Evolutionary conservation across 148 eudicot species (phyloP).

Genomic region (Vaccinium darrowii): DNA sequence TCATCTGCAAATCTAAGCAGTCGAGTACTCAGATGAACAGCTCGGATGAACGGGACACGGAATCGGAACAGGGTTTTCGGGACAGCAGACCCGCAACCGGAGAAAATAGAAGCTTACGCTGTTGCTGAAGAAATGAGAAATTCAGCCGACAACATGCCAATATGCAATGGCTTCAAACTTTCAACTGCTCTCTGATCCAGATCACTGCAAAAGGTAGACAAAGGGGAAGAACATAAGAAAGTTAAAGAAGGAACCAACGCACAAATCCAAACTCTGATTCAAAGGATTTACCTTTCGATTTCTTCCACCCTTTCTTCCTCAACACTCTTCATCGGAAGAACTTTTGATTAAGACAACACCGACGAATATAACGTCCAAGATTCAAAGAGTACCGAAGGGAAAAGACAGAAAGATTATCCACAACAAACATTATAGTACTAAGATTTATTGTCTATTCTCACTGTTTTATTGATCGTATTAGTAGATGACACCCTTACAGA

Average conservation of each 20-base stretch:
- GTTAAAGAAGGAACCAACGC: background rate
- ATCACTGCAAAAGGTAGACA: background rate
- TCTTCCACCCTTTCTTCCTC: background rate
- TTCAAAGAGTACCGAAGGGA: background rate
- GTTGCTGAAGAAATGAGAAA: background rate
- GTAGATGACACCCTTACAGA: slow-evolving; percentile 53
- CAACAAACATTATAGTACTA: background rate
- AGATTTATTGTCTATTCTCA: background rate
- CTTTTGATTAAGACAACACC: background rate
- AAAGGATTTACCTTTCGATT: background rate
- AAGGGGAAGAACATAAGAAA: background rate
- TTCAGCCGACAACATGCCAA: background rate
- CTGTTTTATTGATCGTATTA: slow-evolving; percentile 22
- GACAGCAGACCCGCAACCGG: no score
- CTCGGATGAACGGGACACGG: no score
- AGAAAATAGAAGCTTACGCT: background rate
- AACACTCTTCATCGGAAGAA: background rate
- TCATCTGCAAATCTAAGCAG: no score
- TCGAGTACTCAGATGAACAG: no score
- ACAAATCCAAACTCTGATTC: background rate
- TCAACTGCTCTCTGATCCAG: background rate
- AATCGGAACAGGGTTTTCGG: no score
- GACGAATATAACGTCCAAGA: background rate
- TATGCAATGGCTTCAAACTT: background rate
- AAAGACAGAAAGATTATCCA: background rate